Evolutionary conservation across 1,139 yeast species (phyloP).

Genomic region (Geotrichum phurueaensis): DNA sequence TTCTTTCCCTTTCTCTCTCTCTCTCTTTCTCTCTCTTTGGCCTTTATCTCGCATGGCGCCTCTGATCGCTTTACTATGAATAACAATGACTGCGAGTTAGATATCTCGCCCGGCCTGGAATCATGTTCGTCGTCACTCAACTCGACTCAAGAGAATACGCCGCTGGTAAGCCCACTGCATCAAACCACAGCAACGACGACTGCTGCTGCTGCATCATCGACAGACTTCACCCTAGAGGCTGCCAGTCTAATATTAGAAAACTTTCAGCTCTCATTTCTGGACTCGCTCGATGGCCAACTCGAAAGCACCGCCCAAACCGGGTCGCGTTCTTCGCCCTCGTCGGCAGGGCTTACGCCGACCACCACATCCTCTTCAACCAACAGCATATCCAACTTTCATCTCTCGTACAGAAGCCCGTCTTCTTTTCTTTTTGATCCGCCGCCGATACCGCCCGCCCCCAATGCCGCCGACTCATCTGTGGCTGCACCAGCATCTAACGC

Average conservation of each 20-base stretch:
- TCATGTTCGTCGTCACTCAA: neutral
- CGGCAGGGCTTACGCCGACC: neutral
- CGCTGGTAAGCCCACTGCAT: neutral
- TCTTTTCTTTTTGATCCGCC: neutral
- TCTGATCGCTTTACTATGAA: neutral
- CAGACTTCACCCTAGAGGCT: neutral
- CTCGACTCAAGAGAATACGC: slow-evolving; percentile 8
- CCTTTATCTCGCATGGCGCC: neutral
- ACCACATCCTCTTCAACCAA: neutral
- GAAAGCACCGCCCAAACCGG: neutral
- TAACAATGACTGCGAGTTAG: slow-evolving; percentile 5
- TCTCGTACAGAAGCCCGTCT: neutral
- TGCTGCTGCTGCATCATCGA: neutral
- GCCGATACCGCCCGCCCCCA: neutral
- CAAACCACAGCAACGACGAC: neutral
- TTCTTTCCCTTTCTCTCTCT: neutral
- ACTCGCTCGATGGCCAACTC: neutral
- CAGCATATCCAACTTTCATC: neutral
- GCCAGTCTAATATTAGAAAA: neutral
- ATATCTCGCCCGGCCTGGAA: slow-evolving; percentile 5
- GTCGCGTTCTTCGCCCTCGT: neutral
- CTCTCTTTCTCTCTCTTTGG: neutral
- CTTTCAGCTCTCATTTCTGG: neutral
- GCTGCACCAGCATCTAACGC: neutral
- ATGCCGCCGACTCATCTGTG: neutral